Conservation (phyloP, 2,329 filamentous ascomycete genomes). For the Aspergillus felis region DNA sequence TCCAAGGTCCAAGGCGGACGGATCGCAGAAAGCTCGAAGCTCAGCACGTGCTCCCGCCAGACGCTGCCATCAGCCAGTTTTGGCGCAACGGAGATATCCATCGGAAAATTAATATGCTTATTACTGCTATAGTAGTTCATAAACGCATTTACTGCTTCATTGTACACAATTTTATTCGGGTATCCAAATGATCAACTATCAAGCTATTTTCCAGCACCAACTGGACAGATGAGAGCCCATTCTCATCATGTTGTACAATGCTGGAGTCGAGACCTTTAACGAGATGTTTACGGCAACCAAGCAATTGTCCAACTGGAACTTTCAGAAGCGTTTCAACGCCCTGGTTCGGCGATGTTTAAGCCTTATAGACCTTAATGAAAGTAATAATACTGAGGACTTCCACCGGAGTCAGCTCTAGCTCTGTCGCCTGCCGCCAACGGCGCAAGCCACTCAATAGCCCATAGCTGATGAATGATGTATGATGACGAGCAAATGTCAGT, state of each 20-base stretch:
- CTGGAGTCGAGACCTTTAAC: neutral
- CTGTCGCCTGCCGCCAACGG: neutral
- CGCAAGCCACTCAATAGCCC: neutral
- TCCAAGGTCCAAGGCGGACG: constrained; percentile 1
- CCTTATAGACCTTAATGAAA: neutral
- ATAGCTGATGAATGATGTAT: neutral
- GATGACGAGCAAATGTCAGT: neutral
- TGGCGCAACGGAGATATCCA: neutral
- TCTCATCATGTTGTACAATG: neutral
- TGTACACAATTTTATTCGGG: neutral
- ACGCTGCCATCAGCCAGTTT: constrained; percentile 4
- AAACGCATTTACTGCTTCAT: neutral
- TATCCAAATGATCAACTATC: neutral
- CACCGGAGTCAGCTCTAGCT: neutral
- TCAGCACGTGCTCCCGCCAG: constrained; percentile 21
- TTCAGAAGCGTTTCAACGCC: too few relatives aligned
- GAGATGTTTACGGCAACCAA: neutral
- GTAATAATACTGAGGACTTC: neutral
- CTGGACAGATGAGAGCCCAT: neutral
- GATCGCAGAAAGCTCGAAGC: constrained; percentile 12
- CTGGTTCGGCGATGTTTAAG: neutral
- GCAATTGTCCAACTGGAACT: neutral
- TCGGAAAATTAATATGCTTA: neutral
- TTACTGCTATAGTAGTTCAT: neutral
- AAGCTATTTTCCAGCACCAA: neutral